Evolutionary conservation across 331 rosid species (phyloP).

Genomic region (Stylosanthes scabra): DNA sequence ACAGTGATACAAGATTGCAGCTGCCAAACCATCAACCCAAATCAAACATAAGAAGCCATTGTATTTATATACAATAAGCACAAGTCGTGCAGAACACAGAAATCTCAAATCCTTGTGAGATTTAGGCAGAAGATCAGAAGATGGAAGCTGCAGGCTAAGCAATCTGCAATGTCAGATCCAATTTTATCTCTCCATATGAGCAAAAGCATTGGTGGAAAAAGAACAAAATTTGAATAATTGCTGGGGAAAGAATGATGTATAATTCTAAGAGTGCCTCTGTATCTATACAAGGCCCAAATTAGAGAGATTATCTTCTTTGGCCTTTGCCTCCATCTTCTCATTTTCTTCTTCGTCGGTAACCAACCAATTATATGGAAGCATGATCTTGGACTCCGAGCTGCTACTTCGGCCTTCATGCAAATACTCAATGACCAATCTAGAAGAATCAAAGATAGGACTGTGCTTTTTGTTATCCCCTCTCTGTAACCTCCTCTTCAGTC

Average conservation of each 20-base stretch:
- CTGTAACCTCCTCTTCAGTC: too few relatives aligned
- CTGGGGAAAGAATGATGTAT: not conserved
- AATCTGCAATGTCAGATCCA: not conserved
- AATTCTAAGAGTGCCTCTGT: not conserved
- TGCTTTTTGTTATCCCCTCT: too few relatives aligned
- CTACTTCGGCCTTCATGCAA: not conserved
- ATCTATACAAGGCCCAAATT: not conserved
- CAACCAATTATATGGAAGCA: slow-evolving; percentile 22
- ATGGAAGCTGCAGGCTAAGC: not conserved
- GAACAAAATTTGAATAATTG: not conserved
- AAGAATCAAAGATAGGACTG: too few relatives aligned
- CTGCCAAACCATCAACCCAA: too few relatives aligned
- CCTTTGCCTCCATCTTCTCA: not conserved
- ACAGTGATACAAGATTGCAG: too few relatives aligned
- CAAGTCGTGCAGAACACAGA: not conserved
- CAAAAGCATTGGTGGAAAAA: not conserved
- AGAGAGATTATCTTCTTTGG: not conserved
- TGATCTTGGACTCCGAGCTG: not conserved
- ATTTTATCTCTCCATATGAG: not conserved
- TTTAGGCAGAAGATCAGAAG: not conserved
- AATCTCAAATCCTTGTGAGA: not conserved
- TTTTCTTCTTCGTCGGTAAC: slow-evolving; percentile 16
- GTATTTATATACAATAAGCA: too few relatives aligned
- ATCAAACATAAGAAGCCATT: too few relatives aligned
- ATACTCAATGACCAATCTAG: too few relatives aligned